Base-by-base conservation (phyloP, 2,329 filamentous ascomycete genomes). In the Macrophomina pseudophaseolina region DNA sequence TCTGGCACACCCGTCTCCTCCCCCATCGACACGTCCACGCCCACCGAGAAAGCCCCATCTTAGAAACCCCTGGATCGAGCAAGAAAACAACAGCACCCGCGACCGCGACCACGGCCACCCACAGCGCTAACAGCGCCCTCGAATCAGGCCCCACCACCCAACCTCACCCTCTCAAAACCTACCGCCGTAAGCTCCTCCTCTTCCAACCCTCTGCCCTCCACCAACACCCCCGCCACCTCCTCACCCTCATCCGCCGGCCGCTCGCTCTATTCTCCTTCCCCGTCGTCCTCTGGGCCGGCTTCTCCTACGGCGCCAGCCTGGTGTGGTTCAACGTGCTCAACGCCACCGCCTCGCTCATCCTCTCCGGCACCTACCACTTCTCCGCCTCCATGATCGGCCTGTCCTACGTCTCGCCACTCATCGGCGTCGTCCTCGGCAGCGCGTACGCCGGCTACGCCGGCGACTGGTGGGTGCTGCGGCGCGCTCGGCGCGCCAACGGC, bases 241-340 rank as follows among this genome's bases (percentile, higher is more conserved):
- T 38, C 2, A 72, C 69, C 28, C 76, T 78, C 74, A 68, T 71
- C 7, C 58, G 64, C 3, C 71, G 75, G 14, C 75, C 75, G 4
- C 67, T 79, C 69, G 68, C 71, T 74, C 69, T 80, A 28, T 71
- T 80, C 35, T 79, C 78, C 14, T 80, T 78, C 59, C 76, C 79
- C 0, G 75, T 79, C 49, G 77, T 80, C 51, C 72, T 74, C 69
- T 81, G 77, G 67, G 71, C 75, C 12, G 79, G 79, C 12, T 80
- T 81, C 71, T 73, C 69, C 30, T 81, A 80, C 69, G 79, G 79
- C 30, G 71, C 71, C 42, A 76, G 76, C 56, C 72, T 81, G 7
- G 71, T 78, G 59, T 81, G 79, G 79, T 80, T 80, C 73, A 80
- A 80, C 68, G 78, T 82, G 12, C 76, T 81, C 64, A 81, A 82